Base-by-base conservation (phyloP, 805 yeast species). In the Cyberlindnera petersonii region DNA sequence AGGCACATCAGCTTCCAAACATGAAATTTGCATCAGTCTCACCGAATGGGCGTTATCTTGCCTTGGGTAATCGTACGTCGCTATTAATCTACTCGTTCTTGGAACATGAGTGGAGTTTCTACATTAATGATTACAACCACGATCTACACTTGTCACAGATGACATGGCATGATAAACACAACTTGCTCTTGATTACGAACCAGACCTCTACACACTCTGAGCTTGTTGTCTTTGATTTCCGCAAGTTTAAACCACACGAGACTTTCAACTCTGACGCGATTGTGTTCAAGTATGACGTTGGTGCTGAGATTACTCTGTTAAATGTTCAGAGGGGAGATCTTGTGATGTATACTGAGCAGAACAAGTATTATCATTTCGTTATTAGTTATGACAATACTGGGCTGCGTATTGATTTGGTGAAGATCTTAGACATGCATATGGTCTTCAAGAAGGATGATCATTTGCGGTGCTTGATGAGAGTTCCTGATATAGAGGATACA, bases 211-310 rank as follows among this genome's bases (percentile, higher is more conserved):
- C 42, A 9, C 50, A 50, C 22, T 44, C 48, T 9, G 60, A 55
- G 18, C 32, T 53, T 19, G 49, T 54, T 4, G 50, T 55, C 9
- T 52, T 55, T 20, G 57, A 55, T 33, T 48, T 54, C 31, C 42
- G 50, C 6, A 49, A 37, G 24, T 47, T 48, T 23, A 33, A 47
- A 4, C 20, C 32, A 11, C 26, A 40, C 9, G 46, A 45, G 17
- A 47, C 35, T 9, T 49, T 58, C 32, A 47, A 55, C 38, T 52
- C 59, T 1, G 47, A 36, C 17, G 39, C 42, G 10, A 40, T 59
- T 8, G 57, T 56, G 7, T 59, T 60, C 48, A 54, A 52, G 39
- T 59, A 59, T 38, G 62, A 56, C 36, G 47, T 59, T 22, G 42
- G 44, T 16, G 33, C 39, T 22, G 41, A 47, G 6, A 43, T 56